Base-by-base conservation (phyloP, 2,329 filamentous ascomycete species). In the Pseudogymnoascus sp. region DNA sequence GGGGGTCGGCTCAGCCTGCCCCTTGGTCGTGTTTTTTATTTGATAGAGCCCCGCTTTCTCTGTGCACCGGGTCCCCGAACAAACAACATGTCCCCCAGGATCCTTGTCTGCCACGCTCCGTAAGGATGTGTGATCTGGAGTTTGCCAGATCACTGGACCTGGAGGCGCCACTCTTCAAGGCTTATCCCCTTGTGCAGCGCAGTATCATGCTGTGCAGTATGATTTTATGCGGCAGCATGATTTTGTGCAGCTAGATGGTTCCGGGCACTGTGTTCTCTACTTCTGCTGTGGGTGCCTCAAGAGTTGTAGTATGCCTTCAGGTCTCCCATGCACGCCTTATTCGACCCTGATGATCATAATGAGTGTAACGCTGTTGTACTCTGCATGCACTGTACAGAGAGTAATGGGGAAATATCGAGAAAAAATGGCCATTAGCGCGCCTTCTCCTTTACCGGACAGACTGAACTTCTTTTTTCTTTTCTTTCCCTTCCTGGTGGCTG, bases 101-200 rank as follows among this genome's bases (percentile, higher is more conserved):
- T 55, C 49, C 49, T 55, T 55, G 49, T 55, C 49, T 33, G 49
- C 49, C 49, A 55, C 2, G 49, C 49, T 55, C n/a, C 49, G 49
- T 55, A 55, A 55, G 49, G 49, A 55, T 55, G 33, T 19, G n/a
- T 55, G 49, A 55, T 55, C 49, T 55, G 49, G 49, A 29, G 29
- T 55, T 55, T 55, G 26, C 26, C 12, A 12, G 49, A 33, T 33
- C 49, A 55, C 49, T 55, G 49, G 49, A 55, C 49, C 45, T 55
- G 49, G 49, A 55, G 49, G 29, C 49, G 49, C 26, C 49, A 55
- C 49, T 55, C 49, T 19, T 55, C 49, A 55, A 55, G 49, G 49
- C 49, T 55, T 55, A 55, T 55, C 49, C 49, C 16, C 5, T 52
- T 33, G 6, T 33, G 29, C 49, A 55, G 26, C 14, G 4, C n/a